phyloP scores from a whole-genome alignment of 1,284 basidiomycete species.

The Melampsora americana region DNA sequence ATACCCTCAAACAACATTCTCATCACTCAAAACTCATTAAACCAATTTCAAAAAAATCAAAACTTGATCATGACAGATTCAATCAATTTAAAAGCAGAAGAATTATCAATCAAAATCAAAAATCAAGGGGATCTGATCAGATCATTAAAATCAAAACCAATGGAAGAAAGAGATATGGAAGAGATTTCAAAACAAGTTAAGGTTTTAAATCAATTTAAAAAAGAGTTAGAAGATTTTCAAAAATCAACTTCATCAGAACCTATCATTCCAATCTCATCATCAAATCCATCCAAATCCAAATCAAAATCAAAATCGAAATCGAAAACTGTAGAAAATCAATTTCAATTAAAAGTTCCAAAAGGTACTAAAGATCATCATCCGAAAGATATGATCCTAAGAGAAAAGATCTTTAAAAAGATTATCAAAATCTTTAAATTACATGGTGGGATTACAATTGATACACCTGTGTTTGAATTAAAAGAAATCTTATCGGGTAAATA shows the following conservation, averaged over 20 bases:
- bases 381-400: conserved; percentile 85
- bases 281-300: not conserved
- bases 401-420: conserved; percentile 83
- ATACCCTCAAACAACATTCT: too few species aligned
- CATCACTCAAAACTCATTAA: too few species aligned
- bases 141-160: conserved; percentile 13
- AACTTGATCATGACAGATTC: too few species aligned
- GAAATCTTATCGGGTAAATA: conserved; percentile 54
- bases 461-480: conserved; percentile 54
- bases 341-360: conserved; percentile 56
- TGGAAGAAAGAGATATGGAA: not conserved
- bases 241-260: not conserved
- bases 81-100: not conserved
- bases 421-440: conserved; percentile 83
- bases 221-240: conserved; percentile 18
- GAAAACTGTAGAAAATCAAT: not conserved
- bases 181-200: conserved; percentile 9
- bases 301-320: not conserved
- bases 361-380: conserved; percentile 95
- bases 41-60: too few species aligned
- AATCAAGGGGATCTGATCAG: conserved; percentile 23
- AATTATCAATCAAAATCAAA: conserved; percentile 19
- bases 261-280: not conserved
- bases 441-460: conserved; percentile 70
- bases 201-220: conserved; percentile 21